Conservation (phyloP, 2,329 filamentous ascomycete species). For the Colletotrichum noveboracense region DNA sequence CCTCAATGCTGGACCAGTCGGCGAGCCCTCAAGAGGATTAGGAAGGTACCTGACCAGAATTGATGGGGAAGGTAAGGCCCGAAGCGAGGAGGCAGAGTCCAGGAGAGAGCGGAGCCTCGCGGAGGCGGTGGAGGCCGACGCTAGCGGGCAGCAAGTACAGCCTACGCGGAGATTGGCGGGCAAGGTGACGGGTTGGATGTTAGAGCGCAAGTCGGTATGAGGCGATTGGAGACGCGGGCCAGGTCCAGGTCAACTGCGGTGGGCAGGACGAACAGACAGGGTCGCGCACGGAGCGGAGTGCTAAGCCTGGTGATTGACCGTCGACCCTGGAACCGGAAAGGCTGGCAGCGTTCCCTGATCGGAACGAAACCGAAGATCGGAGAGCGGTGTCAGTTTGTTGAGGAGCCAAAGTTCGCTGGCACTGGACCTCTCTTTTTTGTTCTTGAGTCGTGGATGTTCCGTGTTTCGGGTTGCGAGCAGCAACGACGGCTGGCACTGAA, state of each 20-base stretch:
- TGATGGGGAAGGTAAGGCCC: conserved; percentile 20
- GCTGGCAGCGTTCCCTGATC: neutral
- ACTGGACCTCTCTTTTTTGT: neutral
- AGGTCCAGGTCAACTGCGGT: neutral
- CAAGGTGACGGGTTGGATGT: neutral
- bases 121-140: conserved; percentile 9
- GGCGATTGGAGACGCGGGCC: conserved; percentile 6
- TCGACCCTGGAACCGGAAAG: neutral
- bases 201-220: neutral
- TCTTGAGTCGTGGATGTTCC: neutral
- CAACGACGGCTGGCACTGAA: neutral
- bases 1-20: conserved; percentile 6
- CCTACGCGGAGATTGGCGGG: neutral
- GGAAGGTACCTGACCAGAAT: conserved; percentile 11
- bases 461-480: neutral
- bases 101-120: conserved; percentile 21
- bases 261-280: neutral
- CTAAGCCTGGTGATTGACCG: neutral
- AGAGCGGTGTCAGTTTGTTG: neutral
- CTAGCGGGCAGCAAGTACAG: conserved; percentile 8
- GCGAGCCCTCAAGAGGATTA: conserved; percentile 13
- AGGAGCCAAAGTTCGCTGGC: neutral
- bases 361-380: neutral
- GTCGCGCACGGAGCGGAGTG: conserved; percentile 3
- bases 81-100: conserved; percentile 19